phyloP scores from a whole-genome alignment of 2,329 filamentous ascomycete species.

The Botrytis fragariae region DNA sequence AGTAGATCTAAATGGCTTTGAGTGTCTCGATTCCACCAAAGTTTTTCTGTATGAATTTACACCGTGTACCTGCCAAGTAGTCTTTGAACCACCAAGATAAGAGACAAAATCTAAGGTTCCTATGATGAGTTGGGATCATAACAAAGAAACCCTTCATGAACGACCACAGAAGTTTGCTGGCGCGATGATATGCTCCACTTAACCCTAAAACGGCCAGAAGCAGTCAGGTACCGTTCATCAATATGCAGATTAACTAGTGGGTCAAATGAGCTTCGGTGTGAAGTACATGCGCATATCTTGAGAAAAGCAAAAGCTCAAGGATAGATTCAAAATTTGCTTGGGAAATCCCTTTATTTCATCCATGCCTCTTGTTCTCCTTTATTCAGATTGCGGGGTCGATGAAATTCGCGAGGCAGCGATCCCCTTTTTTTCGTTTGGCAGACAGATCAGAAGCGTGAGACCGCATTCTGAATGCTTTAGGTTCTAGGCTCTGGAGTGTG shows the following conservation, averaged over 20 bases:
- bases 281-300: neutral
- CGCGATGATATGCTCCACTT: no score
- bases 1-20: neutral
- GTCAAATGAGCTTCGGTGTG: neutral
- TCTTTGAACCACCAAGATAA: neutral
- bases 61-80: neutral
- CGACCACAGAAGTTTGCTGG: neutral
- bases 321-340: neutral
- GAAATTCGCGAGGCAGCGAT: neutral
- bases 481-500: neutral
- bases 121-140: neutral
- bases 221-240: neutral
- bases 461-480: no score
- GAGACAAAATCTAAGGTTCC: no score
- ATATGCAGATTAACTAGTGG: neutral
- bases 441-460: neutral
- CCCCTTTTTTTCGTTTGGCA: neutral
- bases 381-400: neutral
- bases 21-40: neutral
- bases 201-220: neutral
- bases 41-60: neutral
- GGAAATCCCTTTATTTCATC: neutral
- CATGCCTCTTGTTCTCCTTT: neutral
- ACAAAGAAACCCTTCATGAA: neutral
- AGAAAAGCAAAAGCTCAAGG: neutral